phyloP scores from a whole-genome alignment of 305 asterid species.

The Fraxinus dipetala region DNA sequence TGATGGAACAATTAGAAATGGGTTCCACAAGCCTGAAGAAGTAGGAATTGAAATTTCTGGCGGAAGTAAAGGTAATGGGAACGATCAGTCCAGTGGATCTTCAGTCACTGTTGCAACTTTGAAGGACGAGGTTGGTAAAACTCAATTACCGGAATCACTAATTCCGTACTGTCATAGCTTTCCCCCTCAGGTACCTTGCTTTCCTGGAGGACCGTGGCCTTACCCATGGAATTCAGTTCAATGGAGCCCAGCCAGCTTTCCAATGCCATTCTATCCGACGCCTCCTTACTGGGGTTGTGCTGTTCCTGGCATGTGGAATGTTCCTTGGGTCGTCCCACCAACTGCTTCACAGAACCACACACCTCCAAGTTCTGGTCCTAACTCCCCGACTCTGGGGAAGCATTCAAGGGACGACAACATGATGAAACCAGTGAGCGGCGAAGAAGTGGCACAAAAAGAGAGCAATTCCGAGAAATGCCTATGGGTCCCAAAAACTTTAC shows the following conservation, averaged over 20 bases:
- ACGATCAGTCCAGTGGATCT: conserved; percentile 42
- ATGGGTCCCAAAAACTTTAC: conserved; percentile 55
- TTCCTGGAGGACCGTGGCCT: conserved; percentile 68
- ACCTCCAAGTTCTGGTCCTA: conserved; percentile 16
- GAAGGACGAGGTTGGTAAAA: conserved; percentile 41
- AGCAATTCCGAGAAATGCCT: conserved; percentile 34
- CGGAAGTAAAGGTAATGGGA: conserved; percentile 37
- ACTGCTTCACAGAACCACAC: conserved; percentile 12
- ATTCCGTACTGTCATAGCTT: conserved; percentile 37
- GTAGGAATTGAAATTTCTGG: conserved; percentile 30
- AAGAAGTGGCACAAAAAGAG: conserved; percentile 13
- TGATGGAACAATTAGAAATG: conserved; percentile 41
- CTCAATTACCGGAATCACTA: conserved; percentile 31
- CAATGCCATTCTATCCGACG: conserved; percentile 43
- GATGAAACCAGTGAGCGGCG: neutral
- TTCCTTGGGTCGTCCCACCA: conserved; percentile 20
- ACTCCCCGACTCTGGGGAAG: conserved; percentile 32
- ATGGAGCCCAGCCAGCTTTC: conserved; percentile 50
- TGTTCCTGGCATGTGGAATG: conserved; percentile 27
- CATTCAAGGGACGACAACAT: conserved; percentile 31
- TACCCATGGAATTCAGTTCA: conserved; percentile 59
- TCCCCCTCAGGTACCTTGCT: conserved; percentile 52
- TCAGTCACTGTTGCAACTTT: conserved; percentile 37
- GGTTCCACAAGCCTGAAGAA: conserved; percentile 46
- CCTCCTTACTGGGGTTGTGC: conserved; percentile 52